These are phyloP conservation scores for Antrodiella citrinella DNA, from an alignment of 768 basidiomycete species.

Conservation along the genomic window DNA sequence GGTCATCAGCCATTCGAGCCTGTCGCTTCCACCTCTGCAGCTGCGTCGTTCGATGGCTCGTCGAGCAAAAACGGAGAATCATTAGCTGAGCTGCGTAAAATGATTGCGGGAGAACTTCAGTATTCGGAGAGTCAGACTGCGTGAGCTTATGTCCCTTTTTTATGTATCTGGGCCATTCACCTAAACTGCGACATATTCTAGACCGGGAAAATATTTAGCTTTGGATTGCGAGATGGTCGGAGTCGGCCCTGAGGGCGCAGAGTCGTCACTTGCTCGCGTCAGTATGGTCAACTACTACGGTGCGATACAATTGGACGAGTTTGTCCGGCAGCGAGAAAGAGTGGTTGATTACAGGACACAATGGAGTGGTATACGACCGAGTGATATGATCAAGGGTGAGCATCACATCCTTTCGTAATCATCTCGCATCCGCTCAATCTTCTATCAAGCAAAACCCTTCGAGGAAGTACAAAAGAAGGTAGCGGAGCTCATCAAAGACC, in stretches of 20 bases:
- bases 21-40: conserved; percentile 2
- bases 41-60: conserved; percentile 11
- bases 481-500: conserved; percentile 65
- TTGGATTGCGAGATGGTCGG: conserved; percentile 99
- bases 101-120: conserved; percentile 42
- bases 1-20: conserved; percentile 1
- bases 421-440: not conserved
- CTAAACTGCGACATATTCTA: conserved; percentile 2
- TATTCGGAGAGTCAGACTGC: conserved; percentile 32
- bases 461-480: conserved; percentile 73
- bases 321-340: conserved; percentile 77
- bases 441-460: conserved; percentile 59
- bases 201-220: conserved; percentile 65
- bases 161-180: not conserved
- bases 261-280: conserved; percentile 83
- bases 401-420: not conserved
- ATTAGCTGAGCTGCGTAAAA: conserved; percentile 34
- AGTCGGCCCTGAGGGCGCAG: conserved; percentile 72
- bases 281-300: conserved; percentile 89
- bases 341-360: conserved; percentile 92
- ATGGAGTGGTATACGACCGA: conserved; percentile 74
- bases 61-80: conserved; percentile 43
- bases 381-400: conserved; percentile 65
- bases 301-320: conserved; percentile 69
- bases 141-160: conserved; percentile 27